phyloP scores from a whole-genome alignment of 768 basidiomycete species.

The Asterophora parasitica region DNA sequence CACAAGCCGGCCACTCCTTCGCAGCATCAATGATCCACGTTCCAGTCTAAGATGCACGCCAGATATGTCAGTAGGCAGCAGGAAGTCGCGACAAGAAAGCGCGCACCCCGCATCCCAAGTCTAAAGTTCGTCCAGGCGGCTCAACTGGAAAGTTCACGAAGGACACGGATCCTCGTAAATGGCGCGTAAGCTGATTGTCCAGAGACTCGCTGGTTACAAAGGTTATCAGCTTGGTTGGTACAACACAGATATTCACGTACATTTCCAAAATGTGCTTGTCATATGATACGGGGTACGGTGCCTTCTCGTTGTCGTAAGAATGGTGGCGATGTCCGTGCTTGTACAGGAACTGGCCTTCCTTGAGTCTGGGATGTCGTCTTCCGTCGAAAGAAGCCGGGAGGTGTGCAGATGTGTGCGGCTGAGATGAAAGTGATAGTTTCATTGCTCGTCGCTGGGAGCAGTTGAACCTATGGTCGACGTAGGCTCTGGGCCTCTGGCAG shows the following conservation, averaged over 20 bases:
- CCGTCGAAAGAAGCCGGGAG: conserved; percentile 26
- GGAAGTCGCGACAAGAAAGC: conserved; percentile 1
- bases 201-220: conserved; percentile 42
- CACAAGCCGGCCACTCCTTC: conserved; percentile 60
- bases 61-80: background rate
- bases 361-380: conserved; percentile 37
- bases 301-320: conserved; percentile 67
- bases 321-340: conserved; percentile 66
- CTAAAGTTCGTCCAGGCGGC: conserved; percentile 51
- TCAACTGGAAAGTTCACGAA: conserved; percentile 51
- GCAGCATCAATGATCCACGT: conserved; percentile 73
- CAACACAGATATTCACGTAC: conserved; percentile 27
- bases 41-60: conserved; percentile 42
- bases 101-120: conserved; percentile 73
- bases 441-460: conserved; percentile 7
- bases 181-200: conserved; percentile 45
- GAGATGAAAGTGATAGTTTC: conserved; percentile 18
- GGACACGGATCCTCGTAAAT: conserved; percentile 52
- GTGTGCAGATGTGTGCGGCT: conserved; percentile 13
- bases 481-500: no score
- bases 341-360: conserved; percentile 53
- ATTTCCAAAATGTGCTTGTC: conserved; percentile 62
- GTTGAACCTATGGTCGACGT: background rate
- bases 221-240: background rate
- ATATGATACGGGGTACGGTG: conserved; percentile 75